Evolutionary conservation across 352 stramenopile species (phyloP), one percentile per base, ranked within the genome.

Genomic region (Phytophthora cryptogea): DNA sequence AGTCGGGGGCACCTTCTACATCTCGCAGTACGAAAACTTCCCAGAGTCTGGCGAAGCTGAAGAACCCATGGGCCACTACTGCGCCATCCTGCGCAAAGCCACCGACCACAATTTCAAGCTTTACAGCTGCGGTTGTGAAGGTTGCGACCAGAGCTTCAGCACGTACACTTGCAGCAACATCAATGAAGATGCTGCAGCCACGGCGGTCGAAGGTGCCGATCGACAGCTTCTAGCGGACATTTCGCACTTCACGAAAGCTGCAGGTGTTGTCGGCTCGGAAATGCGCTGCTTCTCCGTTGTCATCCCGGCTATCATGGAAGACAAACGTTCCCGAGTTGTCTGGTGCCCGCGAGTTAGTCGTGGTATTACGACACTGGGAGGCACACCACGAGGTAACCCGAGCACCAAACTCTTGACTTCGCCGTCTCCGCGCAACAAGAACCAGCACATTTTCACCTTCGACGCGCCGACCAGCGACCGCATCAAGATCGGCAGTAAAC

Each of bases 21-120:
- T 96, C 63, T 96, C 85, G 17, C 87, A 96, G 58, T 96, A 96
- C 61, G 83, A 94, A 49, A 74, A 95, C 48, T 96, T 96, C 60
- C 79, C 87, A 1, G 83, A 94, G 44, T 74, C 70, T 1, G 62
- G 54, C 8, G 76, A 86, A 1, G 49, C 31, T 2, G 69, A 77
- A 2, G 71, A 82, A 16, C 78, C 79, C 0, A 83, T 62, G 8
- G 76, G 69, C 4, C 83, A 92, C 58, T 96, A 94, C 62, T 95
- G 86, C 41, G 83, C 80, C 2, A 77, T 95, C 9, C 67, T 95
- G 28, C 81, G 81, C 28, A 90, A 91, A 49, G 61, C 75, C 33
- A 75, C 71, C 3, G 76, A 90, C 32, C 83, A 90, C 71, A 93
- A 89, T 62, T 94, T 94, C 61, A 94, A 92, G 59, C 76, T 96